Evolutionary conservation across 345 rosid genomes (phyloP), one percentile per base, ranked within the genome.

Genomic region (Mangifera indica): DNA sequence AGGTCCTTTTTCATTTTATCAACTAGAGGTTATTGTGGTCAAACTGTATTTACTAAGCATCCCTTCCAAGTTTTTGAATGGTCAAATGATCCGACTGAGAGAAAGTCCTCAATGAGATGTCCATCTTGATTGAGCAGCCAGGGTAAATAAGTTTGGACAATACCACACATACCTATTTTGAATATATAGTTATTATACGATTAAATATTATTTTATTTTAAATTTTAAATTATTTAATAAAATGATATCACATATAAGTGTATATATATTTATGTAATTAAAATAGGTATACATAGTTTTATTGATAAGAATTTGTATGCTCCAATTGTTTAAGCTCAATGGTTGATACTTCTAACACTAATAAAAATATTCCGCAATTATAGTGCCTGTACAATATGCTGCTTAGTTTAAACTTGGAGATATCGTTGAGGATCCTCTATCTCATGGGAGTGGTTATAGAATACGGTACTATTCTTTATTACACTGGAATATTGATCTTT

Each of bases 391-490:
- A 10, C 7, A 40, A 44, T 46, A 14, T 32, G 10, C 44, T 10
- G 21, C 15, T 52, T 48, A 10, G 3, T 29, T 29, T 29, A 29
- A 29, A 1, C 32, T 29, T 29, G 32, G 2, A 3, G 29, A 4
- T 18, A 17, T 12, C 1, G 15, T 20, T 59, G 18, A 54, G 54
- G 51, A 45, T 15, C 70, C 63, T 37, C 67, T 60, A 61, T 22
- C 9, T 42, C 40, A 20, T 29, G 45, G 25, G 37, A 56, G 46
- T 77, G 75, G 34, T 42, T 20, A 10, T 60, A 37, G 80, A 72
- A 72, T 77, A 60, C 67, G 14, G 29, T 44, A 18, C 3, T 29
- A 20, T 67, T 32, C 32, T 42, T 74, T 60, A 24, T 60, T 60
- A 34, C 54, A 0, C 29, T 68, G 34, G 58, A 60, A 18, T 59